A percentile compares a stretch with the other conserved stretches of the same genome.
These are phyloP conservation scores for Alternaria sp. DNA, from an alignment of 2,329 filamentous ascomycete species.

Conservation along the genomic window DNA sequence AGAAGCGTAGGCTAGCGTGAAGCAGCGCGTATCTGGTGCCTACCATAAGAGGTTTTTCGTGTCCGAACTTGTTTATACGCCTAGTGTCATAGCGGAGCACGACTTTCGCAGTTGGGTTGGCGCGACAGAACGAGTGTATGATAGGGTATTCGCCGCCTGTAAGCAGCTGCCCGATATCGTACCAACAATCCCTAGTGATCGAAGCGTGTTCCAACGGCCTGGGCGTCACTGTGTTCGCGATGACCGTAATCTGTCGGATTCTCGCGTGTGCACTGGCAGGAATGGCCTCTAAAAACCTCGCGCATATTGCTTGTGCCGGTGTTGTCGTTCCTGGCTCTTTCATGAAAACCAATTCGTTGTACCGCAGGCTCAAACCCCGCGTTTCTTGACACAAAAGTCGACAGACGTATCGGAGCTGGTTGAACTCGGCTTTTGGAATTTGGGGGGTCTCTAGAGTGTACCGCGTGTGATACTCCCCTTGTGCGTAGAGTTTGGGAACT, in stretches of 20 bases:
- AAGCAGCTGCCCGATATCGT: neutral
- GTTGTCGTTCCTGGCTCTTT: neutral
- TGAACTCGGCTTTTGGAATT: neutral
- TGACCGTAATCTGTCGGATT: neutral
- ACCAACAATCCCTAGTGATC: neutral
- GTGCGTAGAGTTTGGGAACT: neutral
- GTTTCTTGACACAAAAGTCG: neutral
- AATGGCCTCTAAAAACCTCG: neutral
- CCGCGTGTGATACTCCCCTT: neutral
- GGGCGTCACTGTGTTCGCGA: neutral
- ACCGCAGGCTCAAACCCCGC: neutral
- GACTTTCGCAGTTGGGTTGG: neutral
- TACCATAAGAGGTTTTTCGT: neutral
- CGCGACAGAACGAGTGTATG: neutral
- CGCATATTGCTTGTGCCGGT: neutral
- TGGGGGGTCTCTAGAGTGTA: neutral
- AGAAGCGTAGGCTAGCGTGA: neutral
- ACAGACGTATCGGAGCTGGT: neutral
- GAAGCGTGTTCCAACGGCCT: neutral
- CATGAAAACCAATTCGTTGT: neutral
- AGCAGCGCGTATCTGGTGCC: neutral
- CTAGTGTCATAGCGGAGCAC: neutral
- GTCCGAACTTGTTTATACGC: neutral
- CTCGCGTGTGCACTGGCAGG: neutral
- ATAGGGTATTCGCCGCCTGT: neutral